Conservation (phyloP, 2,329 filamentous ascomycete species). For the Alternaria brassicae region DNA sequence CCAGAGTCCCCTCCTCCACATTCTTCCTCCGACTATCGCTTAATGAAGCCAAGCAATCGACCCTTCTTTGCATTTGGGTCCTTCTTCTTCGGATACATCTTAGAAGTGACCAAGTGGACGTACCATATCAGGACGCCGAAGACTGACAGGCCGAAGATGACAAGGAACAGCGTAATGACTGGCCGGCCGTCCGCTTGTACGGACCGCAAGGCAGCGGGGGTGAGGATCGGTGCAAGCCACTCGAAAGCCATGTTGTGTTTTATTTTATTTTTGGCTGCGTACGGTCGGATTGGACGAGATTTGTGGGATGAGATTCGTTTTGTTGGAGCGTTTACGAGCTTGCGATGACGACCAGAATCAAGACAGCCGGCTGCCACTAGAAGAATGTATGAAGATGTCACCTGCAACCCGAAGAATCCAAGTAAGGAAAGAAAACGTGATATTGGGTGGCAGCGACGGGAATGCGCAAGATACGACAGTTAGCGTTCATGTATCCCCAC, state of each 20-base stretch:
- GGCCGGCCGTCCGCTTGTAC: conserved; percentile 71
- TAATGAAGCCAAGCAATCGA: conserved; percentile 31
- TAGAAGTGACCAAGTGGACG: conserved; percentile 40
- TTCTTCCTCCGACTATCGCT: conserved; percentile 20
- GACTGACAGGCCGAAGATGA: conserved; percentile 70
- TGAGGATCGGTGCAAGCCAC: conserved; percentile 43
- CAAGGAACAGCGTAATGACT: conserved; percentile 83
- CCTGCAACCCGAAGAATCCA: conserved; percentile 18
- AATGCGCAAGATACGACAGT: conserved; percentile 19
- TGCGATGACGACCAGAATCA: background rate
- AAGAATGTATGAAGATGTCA: conserved; percentile 11
- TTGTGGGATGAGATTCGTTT: background rate
- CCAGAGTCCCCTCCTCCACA: background rate
- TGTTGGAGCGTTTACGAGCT: background rate
- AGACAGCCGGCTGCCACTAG: conserved; percentile 35
- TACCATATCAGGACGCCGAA: conserved; percentile 38
- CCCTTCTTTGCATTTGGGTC: conserved; percentile 36
- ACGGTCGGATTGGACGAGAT: background rate
- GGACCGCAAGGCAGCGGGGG: conserved; percentile 40
- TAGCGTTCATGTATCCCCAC: conserved; percentile 22
- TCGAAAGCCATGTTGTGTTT: conserved; percentile 36
- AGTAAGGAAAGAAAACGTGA: conserved; percentile 14
- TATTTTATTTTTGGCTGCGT: background rate
- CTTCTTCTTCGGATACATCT: conserved; percentile 38
- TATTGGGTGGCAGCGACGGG: conserved; percentile 18